Conservation (phyloP, 2,329 filamentous ascomycete genomes). For the Hirsutella rhossiliensis region DNA sequence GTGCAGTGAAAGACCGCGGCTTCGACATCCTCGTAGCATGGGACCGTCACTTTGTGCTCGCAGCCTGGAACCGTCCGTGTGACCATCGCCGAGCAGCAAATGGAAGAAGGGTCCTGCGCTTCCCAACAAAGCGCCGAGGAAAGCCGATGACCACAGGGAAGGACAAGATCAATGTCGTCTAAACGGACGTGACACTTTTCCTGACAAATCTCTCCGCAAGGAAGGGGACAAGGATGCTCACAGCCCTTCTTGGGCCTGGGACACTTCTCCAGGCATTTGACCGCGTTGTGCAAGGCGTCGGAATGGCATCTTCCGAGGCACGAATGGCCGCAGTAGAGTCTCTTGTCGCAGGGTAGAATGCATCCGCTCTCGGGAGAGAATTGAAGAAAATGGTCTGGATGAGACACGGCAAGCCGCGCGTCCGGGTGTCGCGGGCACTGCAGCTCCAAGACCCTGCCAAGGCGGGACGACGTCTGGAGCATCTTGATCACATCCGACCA, state of each 20-base stretch:
- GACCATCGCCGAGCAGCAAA: slow-evolving; percentile 37
- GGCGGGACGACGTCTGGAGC: slow-evolving; percentile 28
- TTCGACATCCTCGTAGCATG: slow-evolving; percentile 36
- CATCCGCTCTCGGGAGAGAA: slow-evolving; percentile 54
- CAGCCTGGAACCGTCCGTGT: slow-evolving; percentile 40
- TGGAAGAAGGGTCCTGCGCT: slow-evolving; percentile 26
- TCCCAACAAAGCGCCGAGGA: slow-evolving; percentile 22
- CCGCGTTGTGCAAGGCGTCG: slow-evolving; percentile 30
- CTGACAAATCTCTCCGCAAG: slow-evolving; percentile 31
- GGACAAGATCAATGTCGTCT: slow-evolving; percentile 12
- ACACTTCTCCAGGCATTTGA: slow-evolving; percentile 33
- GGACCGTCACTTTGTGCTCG: slow-evolving; percentile 34
- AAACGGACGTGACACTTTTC: slow-evolving; percentile 22
- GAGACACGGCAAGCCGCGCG: slow-evolving; percentile 32
- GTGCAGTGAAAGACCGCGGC: slow-evolving; percentile 31
- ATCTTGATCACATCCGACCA: slow-evolving; percentile 48
- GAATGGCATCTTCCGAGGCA: slow-evolving; percentile 36
- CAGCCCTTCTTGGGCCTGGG: slow-evolving; percentile 28
- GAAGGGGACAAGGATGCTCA: slow-evolving; percentile 27
- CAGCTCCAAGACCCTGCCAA: slow-evolving; percentile 40
- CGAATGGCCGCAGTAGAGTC: slow-evolving; percentile 35
- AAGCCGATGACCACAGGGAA: slow-evolving; percentile 30
- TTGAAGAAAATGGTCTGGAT: slow-evolving; percentile 43
- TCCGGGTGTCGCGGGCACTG: slow-evolving; percentile 49
- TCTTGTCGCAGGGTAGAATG: slow-evolving; percentile 32